These are phyloP conservation scores for Aspergillus glaucus DNA, from an alignment of 2,329 filamentous ascomycete species.

Conservation along the genomic window DNA sequence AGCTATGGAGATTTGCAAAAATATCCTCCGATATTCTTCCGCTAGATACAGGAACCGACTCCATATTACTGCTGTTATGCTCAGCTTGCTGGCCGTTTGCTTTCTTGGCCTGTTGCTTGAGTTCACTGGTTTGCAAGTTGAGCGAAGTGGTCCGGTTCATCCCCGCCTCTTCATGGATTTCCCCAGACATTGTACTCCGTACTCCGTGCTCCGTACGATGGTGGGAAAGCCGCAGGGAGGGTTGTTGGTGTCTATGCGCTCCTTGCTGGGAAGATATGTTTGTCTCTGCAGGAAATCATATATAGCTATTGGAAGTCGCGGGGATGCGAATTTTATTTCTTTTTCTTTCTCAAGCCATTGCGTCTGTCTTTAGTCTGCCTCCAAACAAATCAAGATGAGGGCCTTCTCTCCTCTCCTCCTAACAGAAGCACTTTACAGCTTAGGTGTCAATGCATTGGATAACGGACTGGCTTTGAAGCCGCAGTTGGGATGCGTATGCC, in stretches of 20 bases:
- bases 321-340: no score
- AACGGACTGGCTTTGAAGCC: slow-evolving; percentile 39
- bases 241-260: no score
- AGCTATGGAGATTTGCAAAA: background rate
- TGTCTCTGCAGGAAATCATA: no score
- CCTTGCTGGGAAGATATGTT: no score
- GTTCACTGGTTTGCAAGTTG: background rate
- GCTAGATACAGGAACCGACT: background rate
- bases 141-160: background rate
- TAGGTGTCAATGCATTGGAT: slow-evolving; percentile 21
- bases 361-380: background rate
- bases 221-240: no score
- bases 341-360: slow-evolving; percentile 1
- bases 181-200: no score
- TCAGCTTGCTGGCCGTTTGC: background rate
- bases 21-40: background rate
- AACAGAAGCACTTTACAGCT: slow-evolving; percentile 4
- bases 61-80: background rate
- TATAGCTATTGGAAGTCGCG: no score
- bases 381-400: slow-evolving; percentile 1
- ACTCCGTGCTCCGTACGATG: no score
- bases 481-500: slow-evolving; percentile 37
- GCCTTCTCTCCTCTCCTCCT: slow-evolving; percentile 7
- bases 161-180: background rate
- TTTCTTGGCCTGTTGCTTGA: background rate